Conservation (phyloP, 139 green algal species). For the Bryopsis sp. region DNA sequence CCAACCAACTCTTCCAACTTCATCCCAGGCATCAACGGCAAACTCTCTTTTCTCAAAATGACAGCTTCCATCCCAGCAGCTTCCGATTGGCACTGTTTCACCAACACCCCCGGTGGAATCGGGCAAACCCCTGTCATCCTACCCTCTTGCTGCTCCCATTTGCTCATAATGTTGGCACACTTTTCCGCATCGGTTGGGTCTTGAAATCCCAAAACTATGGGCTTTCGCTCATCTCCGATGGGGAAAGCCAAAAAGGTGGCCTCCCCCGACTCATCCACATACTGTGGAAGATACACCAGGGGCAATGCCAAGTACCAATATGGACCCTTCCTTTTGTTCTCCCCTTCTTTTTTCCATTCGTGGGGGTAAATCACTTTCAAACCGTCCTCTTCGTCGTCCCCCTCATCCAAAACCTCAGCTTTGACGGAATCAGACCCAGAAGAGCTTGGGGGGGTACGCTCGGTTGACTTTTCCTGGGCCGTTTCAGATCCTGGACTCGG, state of each 20-base stretch:
- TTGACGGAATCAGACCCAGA: background rate
- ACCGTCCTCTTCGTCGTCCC: background rate
- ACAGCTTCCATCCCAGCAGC: too few relatives aligned
- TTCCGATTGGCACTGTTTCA: conserved; percentile 1
- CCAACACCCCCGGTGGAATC: background rate
- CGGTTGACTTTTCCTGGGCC: background rate
- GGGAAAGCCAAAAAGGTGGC: background rate
- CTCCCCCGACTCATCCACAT: background rate
- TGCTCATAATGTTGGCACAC: conserved; percentile 10
- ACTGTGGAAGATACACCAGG: conserved; percentile 4
- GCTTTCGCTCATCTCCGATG: background rate
- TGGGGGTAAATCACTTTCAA: conserved; percentile 5
- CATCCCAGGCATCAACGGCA: too few relatives aligned
- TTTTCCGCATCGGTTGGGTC: background rate
- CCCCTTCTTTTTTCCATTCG: background rate
- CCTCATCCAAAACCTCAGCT: background rate
- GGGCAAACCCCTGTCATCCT: background rate
- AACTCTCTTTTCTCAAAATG: too few relatives aligned
- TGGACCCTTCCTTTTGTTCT: background rate
- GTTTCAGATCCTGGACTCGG: background rate
- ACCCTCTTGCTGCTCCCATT: background rate
- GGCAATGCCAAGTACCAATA: background rate
- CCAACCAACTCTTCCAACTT: too few relatives aligned
- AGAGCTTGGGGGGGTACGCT: too few relatives aligned
- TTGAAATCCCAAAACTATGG: conserved; percentile 4